A percentile compares a stretch with the other conserved stretches of the same genome.
Conservation (phyloP, 1,139 yeast genomes). For the Zygosaccharomyces sapae region DNA sequence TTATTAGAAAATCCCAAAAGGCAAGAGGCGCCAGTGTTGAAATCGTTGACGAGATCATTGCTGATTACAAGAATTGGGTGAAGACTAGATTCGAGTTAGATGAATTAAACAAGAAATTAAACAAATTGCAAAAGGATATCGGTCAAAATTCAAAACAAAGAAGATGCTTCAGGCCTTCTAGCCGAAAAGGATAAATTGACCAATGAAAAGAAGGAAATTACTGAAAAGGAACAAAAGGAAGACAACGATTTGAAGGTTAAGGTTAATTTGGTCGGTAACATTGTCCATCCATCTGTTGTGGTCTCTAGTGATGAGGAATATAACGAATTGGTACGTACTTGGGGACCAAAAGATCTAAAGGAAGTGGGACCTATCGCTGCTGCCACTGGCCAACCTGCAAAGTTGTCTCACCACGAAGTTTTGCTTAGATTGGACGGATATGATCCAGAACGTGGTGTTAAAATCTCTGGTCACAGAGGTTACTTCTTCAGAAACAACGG, state of each 20-base stretch:
- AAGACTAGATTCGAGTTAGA: slow-evolving; percentile 88
- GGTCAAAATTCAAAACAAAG: slow-evolving; percentile 91
- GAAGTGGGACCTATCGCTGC: slow-evolving; percentile 61
- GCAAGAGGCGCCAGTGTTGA: slow-evolving; percentile 96
- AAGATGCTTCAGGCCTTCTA: slow-evolving; percentile 81
- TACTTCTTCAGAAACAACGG: slow-evolving; percentile 92
- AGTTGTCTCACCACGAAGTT: slow-evolving; percentile 91
- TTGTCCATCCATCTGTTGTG: slow-evolving; percentile 88
- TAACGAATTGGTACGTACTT: slow-evolving; percentile 79
- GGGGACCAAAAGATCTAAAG: slow-evolving; percentile 70
- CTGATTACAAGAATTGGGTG: slow-evolving; percentile 89
- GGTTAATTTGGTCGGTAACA: slow-evolving; percentile 87
- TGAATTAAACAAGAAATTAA: slow-evolving; percentile 79
- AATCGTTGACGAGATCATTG: slow-evolving; percentile 89
- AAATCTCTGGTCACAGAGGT: slow-evolving; percentile 98
- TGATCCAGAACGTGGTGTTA: slow-evolving; percentile 98
- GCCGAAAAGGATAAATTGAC: slow-evolving; percentile 73
- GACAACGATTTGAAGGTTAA: slow-evolving; percentile 70
- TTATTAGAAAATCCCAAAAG: slow-evolving; percentile 78
- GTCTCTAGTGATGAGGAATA: slow-evolving; percentile 84
- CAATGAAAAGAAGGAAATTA: slow-evolving; percentile 62
- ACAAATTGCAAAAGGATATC: slow-evolving; percentile 85
- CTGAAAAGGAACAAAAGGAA: slow-evolving; percentile 69
- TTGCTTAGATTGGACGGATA: slow-evolving; percentile 92
- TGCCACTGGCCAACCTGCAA: slow-evolving; percentile 71